These are phyloP conservation scores for Leccinum subspadiceum DNA, from an alignment of 1,284 basidiomycete genomes.

Conservation along the genomic window DNA sequence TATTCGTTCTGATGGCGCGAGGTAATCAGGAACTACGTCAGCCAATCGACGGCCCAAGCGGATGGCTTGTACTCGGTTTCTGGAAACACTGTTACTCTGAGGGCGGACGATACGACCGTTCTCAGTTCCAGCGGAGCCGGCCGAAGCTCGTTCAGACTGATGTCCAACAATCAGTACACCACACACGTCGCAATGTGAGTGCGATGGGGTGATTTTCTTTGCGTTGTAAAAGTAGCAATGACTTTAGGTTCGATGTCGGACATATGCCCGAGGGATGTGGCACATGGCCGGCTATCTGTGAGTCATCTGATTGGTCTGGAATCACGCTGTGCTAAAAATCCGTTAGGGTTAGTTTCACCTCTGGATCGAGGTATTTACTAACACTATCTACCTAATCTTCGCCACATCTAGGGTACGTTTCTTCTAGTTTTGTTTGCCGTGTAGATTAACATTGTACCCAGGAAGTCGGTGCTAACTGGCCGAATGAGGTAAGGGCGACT, in stretches of 20 bases:
- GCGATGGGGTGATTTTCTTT: too few relatives aligned
- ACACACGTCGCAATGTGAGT: constrained; percentile 39
- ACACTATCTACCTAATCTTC: background rate
- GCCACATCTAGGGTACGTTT: constrained; percentile 15
- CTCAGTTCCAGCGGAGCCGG: constrained; percentile 34
- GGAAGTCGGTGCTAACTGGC: constrained; percentile 24
- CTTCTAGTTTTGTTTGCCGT: background rate
- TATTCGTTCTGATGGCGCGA: background rate
- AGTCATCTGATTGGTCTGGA: constrained; percentile 1
- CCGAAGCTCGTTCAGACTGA: constrained; percentile 37
- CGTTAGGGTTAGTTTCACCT: constrained; percentile 19
- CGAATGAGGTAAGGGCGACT: constrained; percentile 6
- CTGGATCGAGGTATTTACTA: background rate
- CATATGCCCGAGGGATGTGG: constrained; percentile 42
- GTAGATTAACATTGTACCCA: constrained; percentile 6
- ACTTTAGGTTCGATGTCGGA: constrained; percentile 33
- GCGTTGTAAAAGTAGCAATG: background rate
- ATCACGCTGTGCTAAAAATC: background rate
- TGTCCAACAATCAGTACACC: constrained; percentile 31
- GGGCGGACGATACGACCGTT: constrained; percentile 34
- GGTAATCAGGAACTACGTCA: constrained; percentile 48
- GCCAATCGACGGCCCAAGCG: constrained; percentile 39
- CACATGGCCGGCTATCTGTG: constrained; percentile 40
- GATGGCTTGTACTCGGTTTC: constrained; percentile 48
- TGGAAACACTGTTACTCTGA: constrained; percentile 43